Base-by-base conservation (phyloP, 257 asterid species). In the Solanum lignicaule region DNA sequence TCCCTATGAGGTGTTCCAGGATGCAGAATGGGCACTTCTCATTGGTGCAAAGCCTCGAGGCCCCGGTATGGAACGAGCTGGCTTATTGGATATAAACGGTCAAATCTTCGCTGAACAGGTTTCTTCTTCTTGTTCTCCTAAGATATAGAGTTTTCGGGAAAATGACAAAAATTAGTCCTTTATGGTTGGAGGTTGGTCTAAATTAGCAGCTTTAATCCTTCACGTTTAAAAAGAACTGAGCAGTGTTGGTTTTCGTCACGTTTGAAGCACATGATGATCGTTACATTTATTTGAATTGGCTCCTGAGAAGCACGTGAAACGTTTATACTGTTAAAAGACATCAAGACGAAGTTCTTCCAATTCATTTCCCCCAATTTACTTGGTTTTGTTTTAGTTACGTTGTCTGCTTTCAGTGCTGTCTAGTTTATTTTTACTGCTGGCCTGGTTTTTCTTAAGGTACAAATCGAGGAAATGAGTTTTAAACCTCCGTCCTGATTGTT, bases 1-100 rank as follows among this genome's bases (percentile, higher is more conserved):
- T 91, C 96, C 99, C 35, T 96, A 96, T 60, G 99, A 96, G 41
- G 96, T 97, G 68, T 97, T 97, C 93, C 95, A 91, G 88, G 99
- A 97, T 89, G 99, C 93, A 4, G 98, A 96, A 84, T 97, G 99
- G 99, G 99, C 99, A 35, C 99, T 96, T 91, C 89, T 97, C 90
- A 96, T 97, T 43, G 99, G 99, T 88, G 99, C 99, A 81, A 97
- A 97, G 91, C 99, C 99, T 69, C 98, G 99, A 27, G 99, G 99
- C 32, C 99, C 99, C 16, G 99, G 99, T 84, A 95, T 96, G 98
- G 99, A 97, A 75, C 91, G 99, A 52, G 97, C 99, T 7, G 98
- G 9, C 90, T 91, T 96, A 88, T 94, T 97, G 46, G 99, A 97
- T 92, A 95, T 96, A 85, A 97, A 97, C 23, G 99, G 99, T 33